A percentile compares a stretch with the other conserved stretches of the same genome.
Conservation (phyloP, 371 early-diverging fungal genomes). For the Mortierella sp. region DNA sequence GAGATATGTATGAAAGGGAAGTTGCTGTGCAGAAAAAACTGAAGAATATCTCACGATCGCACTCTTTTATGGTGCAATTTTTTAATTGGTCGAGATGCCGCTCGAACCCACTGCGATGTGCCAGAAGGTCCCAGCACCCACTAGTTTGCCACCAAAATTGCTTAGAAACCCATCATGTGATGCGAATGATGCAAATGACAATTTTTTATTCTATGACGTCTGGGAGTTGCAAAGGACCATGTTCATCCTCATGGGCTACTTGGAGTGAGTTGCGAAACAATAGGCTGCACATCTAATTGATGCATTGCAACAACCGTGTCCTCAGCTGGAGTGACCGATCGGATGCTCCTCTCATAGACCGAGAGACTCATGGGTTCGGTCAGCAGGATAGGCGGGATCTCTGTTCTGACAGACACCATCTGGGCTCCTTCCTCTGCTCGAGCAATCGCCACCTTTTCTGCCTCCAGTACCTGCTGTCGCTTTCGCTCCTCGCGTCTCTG, state of each 20-base stretch:
- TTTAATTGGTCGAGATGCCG: neutral
- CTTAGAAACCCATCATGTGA: neutral
- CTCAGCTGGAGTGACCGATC: neutral
- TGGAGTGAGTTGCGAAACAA: neutral
- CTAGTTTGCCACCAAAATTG: neutral
- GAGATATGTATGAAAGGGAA: no score
- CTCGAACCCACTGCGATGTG: neutral
- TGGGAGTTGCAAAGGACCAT: neutral
- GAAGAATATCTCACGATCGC: no score
- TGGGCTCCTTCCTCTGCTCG: neutral
- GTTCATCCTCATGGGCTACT: neutral
- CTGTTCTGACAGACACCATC: constrained; percentile 18
- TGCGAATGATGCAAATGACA: neutral
- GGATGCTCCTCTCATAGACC: constrained; percentile 12
- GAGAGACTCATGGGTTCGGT: constrained; percentile 10
- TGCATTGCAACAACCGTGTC: neutral
- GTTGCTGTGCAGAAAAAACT: no score
- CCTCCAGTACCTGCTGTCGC: constrained; percentile 5
- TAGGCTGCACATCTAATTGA: neutral
- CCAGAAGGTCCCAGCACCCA: neutral
- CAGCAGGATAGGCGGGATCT: constrained; percentile 21
- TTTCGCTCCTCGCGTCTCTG: constrained; percentile 19
- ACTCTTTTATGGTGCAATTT: neutral
- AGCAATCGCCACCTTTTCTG: constrained; percentile 17
- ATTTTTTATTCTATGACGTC: neutral